Evolutionary conservation across 768 basidiomycete species (phyloP), one percentile per base, ranked within the genome.

Genomic region (Boletus bicolor): DNA sequence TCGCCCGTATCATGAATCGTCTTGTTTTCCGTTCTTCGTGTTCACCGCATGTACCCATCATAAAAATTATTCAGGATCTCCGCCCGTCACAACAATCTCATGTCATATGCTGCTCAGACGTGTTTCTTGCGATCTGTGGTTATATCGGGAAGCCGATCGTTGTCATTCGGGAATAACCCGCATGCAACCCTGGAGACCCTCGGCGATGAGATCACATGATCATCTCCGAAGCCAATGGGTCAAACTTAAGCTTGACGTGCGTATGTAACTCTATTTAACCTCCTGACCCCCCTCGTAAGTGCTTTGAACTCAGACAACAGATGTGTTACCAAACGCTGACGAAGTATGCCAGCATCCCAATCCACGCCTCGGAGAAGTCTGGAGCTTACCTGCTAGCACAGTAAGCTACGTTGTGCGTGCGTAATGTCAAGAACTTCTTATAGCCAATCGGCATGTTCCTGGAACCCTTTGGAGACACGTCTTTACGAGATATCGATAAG

Each of bases 181-280:
- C 32, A 19, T 49, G 48, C 24, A 38, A 44, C 24, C 36, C 11
- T 37, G 48, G 17, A 24, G 17, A 24, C 24, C 26, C 45, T 41
- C 32, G 37, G 45, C 17, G 10, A 37, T 26, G 41, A 41, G 36
- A 43, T 54, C 44, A 58, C 48, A 49, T 63, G 55, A 49, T 41
- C 35, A 24, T 36, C 41, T 30, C 42, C 44, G 32, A 48, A n/a
- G 17, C 37, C 38, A 35, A 43, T 39, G 45, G 62, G 47, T 50
- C 51, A 64, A 66, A 66, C 64, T 51, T 64, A 61, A 66, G 62
- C 55, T 62, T 64, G 54, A 51, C 45, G 32, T 42, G 52, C 6
- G 54, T 62, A 59, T 64, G 57, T 61, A 64, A 68, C 56, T 49
- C 56, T 38, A 56, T 64, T 59, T 59, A 38, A 55, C 54, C 35